A percentile compares a stretch with the other conserved stretches of the same genome.
phyloP scores from a whole-genome alignment of 2,329 filamentous ascomycete genomes.

The Aspergillus awamori region DNA sequence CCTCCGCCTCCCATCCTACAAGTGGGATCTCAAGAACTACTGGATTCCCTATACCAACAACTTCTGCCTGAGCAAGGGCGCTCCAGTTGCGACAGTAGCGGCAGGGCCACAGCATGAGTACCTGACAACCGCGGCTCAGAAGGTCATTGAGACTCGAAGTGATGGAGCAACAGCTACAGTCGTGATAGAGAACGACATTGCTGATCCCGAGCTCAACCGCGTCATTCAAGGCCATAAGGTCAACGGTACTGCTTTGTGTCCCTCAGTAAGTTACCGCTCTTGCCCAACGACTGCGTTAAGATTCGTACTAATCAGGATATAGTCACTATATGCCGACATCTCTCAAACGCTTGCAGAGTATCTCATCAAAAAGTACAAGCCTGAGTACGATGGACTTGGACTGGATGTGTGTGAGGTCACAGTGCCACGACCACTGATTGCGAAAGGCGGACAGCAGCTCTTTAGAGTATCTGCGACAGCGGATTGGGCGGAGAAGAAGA shows the following conservation, averaged over 20 bases:
- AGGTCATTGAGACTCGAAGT: constrained; percentile 32
- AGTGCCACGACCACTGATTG: constrained; percentile 60
- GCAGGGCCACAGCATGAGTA: constrained; percentile 25
- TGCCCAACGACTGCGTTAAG: background rate
- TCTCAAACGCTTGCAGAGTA: constrained; percentile 40
- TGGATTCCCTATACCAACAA: constrained; percentile 44
- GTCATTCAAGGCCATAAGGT: constrained; percentile 44
- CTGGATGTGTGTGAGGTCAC: constrained; percentile 41
- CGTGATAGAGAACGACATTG: constrained; percentile 40
- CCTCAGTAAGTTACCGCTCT: constrained; percentile 31
- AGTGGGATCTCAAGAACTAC: constrained; percentile 46
- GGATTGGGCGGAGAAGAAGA: constrained; percentile 38
- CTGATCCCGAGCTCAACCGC: constrained; percentile 36
- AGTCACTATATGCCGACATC: constrained; percentile 44
- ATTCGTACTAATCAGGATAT: constrained; percentile 3
- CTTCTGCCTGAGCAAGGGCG: constrained; percentile 39
- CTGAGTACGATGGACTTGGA: constrained; percentile 33
- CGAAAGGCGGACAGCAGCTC: constrained; percentile 41
- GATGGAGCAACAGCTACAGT: constrained; percentile 32
- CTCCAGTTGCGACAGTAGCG: constrained; percentile 26
- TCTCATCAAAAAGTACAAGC: constrained; percentile 38
- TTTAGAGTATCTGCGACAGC: constrained; percentile 42
- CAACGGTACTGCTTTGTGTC: constrained; percentile 39
- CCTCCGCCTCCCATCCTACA: constrained; percentile 41
- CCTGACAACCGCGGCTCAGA: constrained; percentile 37